Evolutionary conservation across 106 monocot species (phyloP), one percentile per base, ranked within the genome.

Genomic region (Dendrobium huoshanense): DNA sequence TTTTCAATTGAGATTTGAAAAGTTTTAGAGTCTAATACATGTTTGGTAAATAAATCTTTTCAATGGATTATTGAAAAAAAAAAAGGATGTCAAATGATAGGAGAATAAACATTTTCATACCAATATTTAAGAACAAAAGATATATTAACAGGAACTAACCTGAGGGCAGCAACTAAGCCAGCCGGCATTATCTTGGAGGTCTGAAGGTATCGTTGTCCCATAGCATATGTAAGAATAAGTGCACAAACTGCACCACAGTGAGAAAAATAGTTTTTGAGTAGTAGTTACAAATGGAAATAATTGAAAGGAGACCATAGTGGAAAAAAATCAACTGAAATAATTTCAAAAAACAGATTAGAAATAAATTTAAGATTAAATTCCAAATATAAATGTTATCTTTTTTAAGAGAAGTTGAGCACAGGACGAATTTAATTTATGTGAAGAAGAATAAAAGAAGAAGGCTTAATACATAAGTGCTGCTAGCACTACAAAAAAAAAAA

Each of bases 101-200:
- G 37, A 37, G 37, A 37, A 37, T 37, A 37, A 37, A 37, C 37
- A 37, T 37, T 37, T 37, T 3, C 37, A 37, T 37, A 37, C 37
- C 37, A 37, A 37, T 37, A 37, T 37, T 37, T 37, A 37, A 37
- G 37, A 37, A 37, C 37, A 37, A 37, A 37, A 37, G 37, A 37
- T 37, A 37, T 37, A 61, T 22, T 22, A 61, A 61, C 55, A 44
- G 27, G 27, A 70, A 83, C 73, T 77, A 85, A 95, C 95, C 95
- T 95, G 83, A 95, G 82, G 29, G 31, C 72, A 86, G 91, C 89
- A 82, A 95, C 91, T 77, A 91, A 7, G 41, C 95, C 95, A 84
- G 92, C 92, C 13, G 95, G 95, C 92, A 95, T 95, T 76, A 93
- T 89, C 90, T 95, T 95, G 41, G 83, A 85, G 9, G 91, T 91